Percentiles rank a stretch among this genome's conserved stretches.
Conservation (phyloP, 805 yeast species). For the Priceomyces carsonii region DNA sequence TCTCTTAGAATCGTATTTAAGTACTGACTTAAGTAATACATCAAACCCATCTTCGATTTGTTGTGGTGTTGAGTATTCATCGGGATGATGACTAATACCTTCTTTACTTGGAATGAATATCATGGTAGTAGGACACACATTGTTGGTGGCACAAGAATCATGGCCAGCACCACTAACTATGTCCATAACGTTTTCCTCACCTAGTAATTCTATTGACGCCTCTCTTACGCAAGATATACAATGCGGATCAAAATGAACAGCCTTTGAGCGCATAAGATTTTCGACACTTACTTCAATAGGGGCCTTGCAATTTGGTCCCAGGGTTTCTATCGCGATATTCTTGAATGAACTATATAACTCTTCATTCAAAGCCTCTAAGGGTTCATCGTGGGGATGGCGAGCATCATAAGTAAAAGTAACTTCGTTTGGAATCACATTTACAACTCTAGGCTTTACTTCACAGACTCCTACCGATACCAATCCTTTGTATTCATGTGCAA, state of each 20-base stretch:
- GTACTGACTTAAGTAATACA: slow-evolving; percentile 50
- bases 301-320: not conserved
- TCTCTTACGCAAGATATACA: slow-evolving; percentile 53
- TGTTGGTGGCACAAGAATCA: slow-evolving; percentile 62
- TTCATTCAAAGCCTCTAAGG: slow-evolving; percentile 32
- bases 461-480: slow-evolving; percentile 61
- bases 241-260: slow-evolving; percentile 55
- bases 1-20: slow-evolving; percentile 37
- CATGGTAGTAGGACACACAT: slow-evolving; percentile 68
- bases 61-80: slow-evolving; percentile 65
- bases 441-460: slow-evolving; percentile 57
- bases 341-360: slow-evolving; percentile 41
- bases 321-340: slow-evolving; percentile 28
- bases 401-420: slow-evolving; percentile 62
- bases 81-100: slow-evolving; percentile 68
- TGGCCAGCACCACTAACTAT: slow-evolving; percentile 75
- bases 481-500: slow-evolving; percentile 54
- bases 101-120: slow-evolving; percentile 68
- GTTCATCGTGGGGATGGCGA: slow-evolving; percentile 53
- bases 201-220: slow-evolving; percentile 52
- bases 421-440: slow-evolving; percentile 66
- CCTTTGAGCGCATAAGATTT: slow-evolving; percentile 49
- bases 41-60: slow-evolving; percentile 61
- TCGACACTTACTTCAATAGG: slow-evolving; percentile 28
- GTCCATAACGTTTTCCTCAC: slow-evolving; percentile 41